Evolutionary conservation across 208 protist species (phyloP).

Genomic region (Trypanosoma platydactyli): DNA sequence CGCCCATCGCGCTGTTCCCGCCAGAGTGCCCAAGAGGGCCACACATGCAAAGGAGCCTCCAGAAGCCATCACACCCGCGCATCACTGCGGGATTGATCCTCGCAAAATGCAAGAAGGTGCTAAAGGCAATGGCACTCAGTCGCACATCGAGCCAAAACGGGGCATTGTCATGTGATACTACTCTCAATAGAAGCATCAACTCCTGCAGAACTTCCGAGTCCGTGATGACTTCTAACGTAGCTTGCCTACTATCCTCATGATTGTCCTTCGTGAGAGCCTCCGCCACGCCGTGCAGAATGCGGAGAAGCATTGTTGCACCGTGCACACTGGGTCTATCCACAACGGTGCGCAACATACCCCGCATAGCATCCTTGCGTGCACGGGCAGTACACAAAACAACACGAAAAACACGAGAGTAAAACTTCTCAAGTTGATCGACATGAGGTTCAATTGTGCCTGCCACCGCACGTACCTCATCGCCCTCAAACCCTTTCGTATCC

Average conservation of each 20-base stretch:
- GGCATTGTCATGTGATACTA: conserved; percentile 76
- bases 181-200: conserved; percentile 44
- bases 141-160: conserved; percentile 86
- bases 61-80: conserved; percentile 36
- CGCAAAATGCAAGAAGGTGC: conserved; percentile 58
- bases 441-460: conserved; percentile 28
- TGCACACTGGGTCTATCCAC: conserved; percentile 33
- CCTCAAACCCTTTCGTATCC: conserved; percentile 70
- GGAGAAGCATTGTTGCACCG: conserved; percentile 52
- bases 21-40: conserved; percentile 71
- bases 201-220: conserved; percentile 35
- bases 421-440: conserved; percentile 49
- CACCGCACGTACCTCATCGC: conserved; percentile 47
- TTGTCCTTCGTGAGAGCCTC: conserved; percentile 30
- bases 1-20: conserved; percentile 38
- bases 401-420: conserved; percentile 64
- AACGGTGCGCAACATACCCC: conserved; percentile 27
- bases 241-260: conserved; percentile 28
- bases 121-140: conserved; percentile 64
- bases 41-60: conserved; percentile 71
- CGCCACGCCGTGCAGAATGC: conserved; percentile 55
- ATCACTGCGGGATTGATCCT: conserved; percentile 38
- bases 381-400: conserved; percentile 27
- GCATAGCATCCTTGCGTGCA: conserved; percentile 48
- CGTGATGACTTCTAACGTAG: conserved; percentile 26